Evolutionary conservation across 495 filamentous ascomycete genomes (phyloP), one percentile per base, ranked within the genome.

Genomic region (Talaromyces ruber): DNA sequence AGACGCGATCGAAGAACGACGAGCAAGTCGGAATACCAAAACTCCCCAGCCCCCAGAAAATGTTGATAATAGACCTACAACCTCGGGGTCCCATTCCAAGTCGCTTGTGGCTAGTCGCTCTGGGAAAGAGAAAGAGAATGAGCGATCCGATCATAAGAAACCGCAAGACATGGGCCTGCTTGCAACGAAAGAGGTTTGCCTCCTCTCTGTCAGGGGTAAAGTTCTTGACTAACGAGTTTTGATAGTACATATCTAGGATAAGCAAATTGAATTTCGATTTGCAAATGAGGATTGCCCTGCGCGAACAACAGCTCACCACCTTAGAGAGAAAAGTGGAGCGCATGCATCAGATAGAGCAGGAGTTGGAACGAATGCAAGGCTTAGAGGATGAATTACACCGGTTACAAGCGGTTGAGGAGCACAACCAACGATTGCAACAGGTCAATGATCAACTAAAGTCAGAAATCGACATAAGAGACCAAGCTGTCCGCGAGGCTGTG

Each of bases 201-300:
- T 25, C 16, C 6, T 32, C 21, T 47, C 37, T 43, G 65, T 16
- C 62, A 50, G 2, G 26, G 18, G n/a, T 1, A 51, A 50, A 32
- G 45, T 22, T 25, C 28, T 25, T 60, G 29, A 60, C 28, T 21
- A 21, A 26, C 26, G 11, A 8, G 4, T 43, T 30, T 62, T 12
- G 14, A 22, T 63, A 81, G 75, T 77, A 81, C 62, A 73, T 82
- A 55, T 84, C 81, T 2, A 89, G 83, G 54, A 75, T 96, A 52
- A 86, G 88, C 68, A 95, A 95, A 67, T 84, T 93, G 68, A 94
- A 96, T 66, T 97, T 96, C 68, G 89, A 93, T 68, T 78, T 97
- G n/a, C 14, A 14, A 39, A 16, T 14, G 34, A 39, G 34, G 16
- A 39, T 96, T 54, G 89, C 93, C 63, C 78, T 96, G 1, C 89